Evolutionary conservation across 2,329 filamentous ascomycete genomes (phyloP), one percentile per base, ranked within the genome.

Genomic region (Malbranchea cinnamomea): DNA sequence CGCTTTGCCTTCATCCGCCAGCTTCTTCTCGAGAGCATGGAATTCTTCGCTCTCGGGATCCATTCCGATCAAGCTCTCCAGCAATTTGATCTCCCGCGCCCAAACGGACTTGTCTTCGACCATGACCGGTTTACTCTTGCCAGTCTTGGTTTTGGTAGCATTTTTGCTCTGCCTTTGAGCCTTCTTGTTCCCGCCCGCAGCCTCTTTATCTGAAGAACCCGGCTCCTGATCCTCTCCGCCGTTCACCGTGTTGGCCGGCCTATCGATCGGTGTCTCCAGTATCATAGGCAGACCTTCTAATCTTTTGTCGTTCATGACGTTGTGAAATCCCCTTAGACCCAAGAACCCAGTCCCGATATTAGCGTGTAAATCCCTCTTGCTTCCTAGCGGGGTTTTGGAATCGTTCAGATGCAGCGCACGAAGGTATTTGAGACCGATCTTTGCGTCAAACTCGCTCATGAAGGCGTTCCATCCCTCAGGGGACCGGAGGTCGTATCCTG

Each of bases 271-370:
- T n/a, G 89, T 98, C 61, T 98, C 89, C 5, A 98, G 68, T 2
- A 98, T 75, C 72, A 98, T 83, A 3, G 89, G 89, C 45, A 94
- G 56, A 15, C 72, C 72, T 41, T 78, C 69, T 36, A 95, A 78
- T 2, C 71, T 63, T 15, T 67, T 62, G 46, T 83, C 74, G 52
- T 95, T 95, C 64, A 95, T 77, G 36, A 98, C 60, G 48, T 76
- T 82, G 57, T 93, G 82, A 54, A 98, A 98, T 2, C 85, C 80
- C 13, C 80, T 71, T 10, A 98, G 66, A 1, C 89, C 89, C 0
- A 98, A 66, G 49, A 91, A 98, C 1, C 89, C 89, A 0, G 84
- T 91, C 15, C 89, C 89, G 39, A 98, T 95, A 50, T 94, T 95
- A 40, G 87, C 84, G 55, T 98, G 89, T 2, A 95, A 59, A 50